Conservation (phyloP, 164 flowering plant species). For the Stephania japonica region DNA sequence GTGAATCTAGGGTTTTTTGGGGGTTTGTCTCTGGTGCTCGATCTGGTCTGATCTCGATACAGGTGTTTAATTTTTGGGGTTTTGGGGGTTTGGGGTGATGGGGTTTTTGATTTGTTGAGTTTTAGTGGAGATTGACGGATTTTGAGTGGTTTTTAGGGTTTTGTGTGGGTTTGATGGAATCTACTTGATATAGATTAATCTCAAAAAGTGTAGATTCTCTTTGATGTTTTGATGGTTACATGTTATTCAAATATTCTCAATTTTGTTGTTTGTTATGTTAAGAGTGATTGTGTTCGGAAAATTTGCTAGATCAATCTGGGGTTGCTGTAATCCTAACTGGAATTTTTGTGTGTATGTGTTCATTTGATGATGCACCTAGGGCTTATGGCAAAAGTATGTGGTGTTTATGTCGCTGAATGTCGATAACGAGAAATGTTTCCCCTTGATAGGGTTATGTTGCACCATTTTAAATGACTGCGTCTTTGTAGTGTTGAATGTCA, state of each 20-base stretch:
- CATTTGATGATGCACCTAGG: too few relatives aligned
- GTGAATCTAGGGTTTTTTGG: slow-evolving; percentile 5
- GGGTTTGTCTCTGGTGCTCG: slow-evolving; percentile 3
- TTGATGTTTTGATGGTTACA: not conserved
- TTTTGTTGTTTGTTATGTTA: too few relatives aligned
- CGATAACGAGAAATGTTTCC: too few relatives aligned
- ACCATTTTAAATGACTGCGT: not conserved
- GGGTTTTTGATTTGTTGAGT: not conserved
- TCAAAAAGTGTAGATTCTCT: not conserved
- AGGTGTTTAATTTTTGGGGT: not conserved
- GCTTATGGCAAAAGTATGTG: too few relatives aligned
- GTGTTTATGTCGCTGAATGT: too few relatives aligned
- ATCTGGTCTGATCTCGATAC: slow-evolving; percentile 1
- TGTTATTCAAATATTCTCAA: too few relatives aligned
- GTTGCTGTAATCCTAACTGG: too few relatives aligned
- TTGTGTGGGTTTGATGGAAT: not conserved
- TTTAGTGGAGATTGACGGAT: not conserved
- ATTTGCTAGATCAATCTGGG: too few relatives aligned
- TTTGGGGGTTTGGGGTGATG: not conserved
- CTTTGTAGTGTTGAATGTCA: not conserved
- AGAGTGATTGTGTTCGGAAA: too few relatives aligned
- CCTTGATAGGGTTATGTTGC: too few relatives aligned
- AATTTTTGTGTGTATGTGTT: too few relatives aligned
- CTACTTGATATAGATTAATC: not conserved
- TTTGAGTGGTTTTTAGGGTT: not conserved